Evolutionary conservation across 2,329 filamentous ascomycete genomes (phyloP).

Genomic region (Tolypocladium sp.): DNA sequence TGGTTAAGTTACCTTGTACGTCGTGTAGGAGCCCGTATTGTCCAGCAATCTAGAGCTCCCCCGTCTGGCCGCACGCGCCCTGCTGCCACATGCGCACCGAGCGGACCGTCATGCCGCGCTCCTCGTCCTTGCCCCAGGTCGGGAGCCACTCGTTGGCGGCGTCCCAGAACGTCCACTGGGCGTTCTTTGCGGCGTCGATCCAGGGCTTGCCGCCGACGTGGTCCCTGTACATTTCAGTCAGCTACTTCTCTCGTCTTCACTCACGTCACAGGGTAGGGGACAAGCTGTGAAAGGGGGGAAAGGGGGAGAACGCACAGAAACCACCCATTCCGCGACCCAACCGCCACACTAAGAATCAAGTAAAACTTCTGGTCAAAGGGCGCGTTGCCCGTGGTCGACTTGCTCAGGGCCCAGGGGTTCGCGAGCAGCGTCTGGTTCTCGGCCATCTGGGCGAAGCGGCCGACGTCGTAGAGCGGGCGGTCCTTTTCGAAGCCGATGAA

Average conservation of each 20-base stretch:
- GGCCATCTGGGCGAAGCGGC: slow-evolving; percentile 28
- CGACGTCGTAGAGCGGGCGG: slow-evolving; percentile 28
- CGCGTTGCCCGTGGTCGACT: slow-evolving; percentile 28
- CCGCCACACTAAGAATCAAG: slow-evolving; percentile 41
- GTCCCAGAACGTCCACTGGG: slow-evolving; percentile 32
- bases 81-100: slow-evolving; percentile 38
- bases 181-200: slow-evolving; percentile 29
- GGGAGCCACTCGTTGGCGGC: slow-evolving; percentile 31
- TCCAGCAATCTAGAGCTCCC: slow-evolving; percentile 2
- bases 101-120: slow-evolving; percentile 34
- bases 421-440: slow-evolving; percentile 30
- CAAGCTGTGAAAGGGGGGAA: neutral
- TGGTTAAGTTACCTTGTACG: neutral
- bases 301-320: slow-evolving; percentile 27
- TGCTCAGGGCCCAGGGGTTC: slow-evolving; percentile 33
- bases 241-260: neutral
- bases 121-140: slow-evolving; percentile 34
- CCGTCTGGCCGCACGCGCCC: slow-evolving; percentile 8
- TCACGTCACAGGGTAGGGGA: neutral
- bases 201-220: slow-evolving; percentile 34
- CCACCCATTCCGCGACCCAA: slow-evolving; percentile 38
- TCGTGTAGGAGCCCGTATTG: neutral
- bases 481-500: slow-evolving; percentile 24
- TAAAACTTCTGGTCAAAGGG: slow-evolving; percentile 45
- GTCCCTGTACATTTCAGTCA: slow-evolving; percentile 20